These are phyloP conservation scores for Phytophthora crassamura DNA, from an alignment of 352 stramenopile species.

Conservation along the genomic window DNA sequence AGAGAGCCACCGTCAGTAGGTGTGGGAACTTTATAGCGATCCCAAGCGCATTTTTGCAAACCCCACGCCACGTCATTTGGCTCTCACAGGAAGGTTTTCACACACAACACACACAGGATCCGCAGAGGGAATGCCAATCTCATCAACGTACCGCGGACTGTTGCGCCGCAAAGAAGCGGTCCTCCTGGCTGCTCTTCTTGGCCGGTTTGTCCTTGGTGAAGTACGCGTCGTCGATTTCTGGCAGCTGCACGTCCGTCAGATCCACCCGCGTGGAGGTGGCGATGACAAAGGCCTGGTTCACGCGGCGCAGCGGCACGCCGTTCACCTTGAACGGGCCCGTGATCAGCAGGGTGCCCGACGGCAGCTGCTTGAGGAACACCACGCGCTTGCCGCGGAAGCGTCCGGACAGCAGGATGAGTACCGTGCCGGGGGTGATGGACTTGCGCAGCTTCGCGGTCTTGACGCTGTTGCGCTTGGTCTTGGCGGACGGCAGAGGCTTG, in stretches of 20 bases:
- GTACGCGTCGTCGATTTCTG: constrained; percentile 93
- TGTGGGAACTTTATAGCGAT: constrained; percentile 63
- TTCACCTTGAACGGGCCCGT: too few species aligned
- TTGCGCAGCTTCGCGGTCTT: constrained; percentile 95
- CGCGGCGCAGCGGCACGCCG: too few species aligned
- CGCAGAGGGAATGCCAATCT: constrained; percentile 6
- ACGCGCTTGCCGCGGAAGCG: constrained; percentile 98
- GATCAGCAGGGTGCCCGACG: too few species aligned
- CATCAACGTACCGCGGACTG: constrained; percentile 45
- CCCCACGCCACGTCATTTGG: constrained; percentile 2
- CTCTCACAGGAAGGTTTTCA: constrained; percentile 33
- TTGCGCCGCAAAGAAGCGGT: constrained; percentile 89
- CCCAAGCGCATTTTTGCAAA: constrained; percentile 66
- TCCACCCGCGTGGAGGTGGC: constrained; percentile 98
- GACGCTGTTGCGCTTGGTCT: constrained; percentile 73
- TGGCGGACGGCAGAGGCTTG: constrained; percentile 66
- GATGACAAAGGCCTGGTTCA: constrained; percentile 99
- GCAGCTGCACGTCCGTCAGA: constrained; percentile 90
- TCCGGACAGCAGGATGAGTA: constrained; percentile 97
- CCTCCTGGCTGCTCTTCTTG: constrained; percentile 85
- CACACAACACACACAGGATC: constrained; percentile 18
- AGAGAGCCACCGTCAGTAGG: constrained; percentile 23
- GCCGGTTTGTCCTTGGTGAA: constrained; percentile 89
- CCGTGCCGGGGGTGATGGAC: constrained; percentile 96
- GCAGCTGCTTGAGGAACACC: constrained; percentile 98